Evolutionary conservation across 1,139 yeast species (phyloP), one percentile per base, ranked within the genome.

Genomic region (Nakaseomyces kungkrabaensis): DNA sequence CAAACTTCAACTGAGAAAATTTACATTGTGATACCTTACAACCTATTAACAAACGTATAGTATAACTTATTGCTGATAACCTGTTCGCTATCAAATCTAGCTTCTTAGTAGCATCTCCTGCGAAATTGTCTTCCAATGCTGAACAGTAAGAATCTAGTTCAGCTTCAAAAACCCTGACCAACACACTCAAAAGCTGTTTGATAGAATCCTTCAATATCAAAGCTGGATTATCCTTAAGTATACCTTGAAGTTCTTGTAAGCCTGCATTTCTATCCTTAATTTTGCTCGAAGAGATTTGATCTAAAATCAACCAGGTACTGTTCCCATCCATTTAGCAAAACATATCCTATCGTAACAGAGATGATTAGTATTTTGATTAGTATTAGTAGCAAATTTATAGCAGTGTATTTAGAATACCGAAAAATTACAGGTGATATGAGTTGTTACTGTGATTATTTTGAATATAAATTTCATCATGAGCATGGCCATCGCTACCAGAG

Each of bases 241-340:
- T 46, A 0, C 62, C 51, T 4, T 74, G 76, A 25, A 81, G 63
- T 25, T 65, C 65, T 31, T 61, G 63, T 13, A 81, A 58, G 0
- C 78, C 82, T 45, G 75, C 79, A 57, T 71, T 77, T 41, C 85
- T 64, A 17, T 79, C 82, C 54, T 74, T 76, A 40, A 77, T 66
- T 56, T 75, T 79, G 6, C 73, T 53, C 0, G 85, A 80, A 29
- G 64, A 61, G 43, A 74, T 61, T 24, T 59, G 60, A 1, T 58
- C 70, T 63, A 52, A 47, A 38, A 54, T 49, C 34, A 38, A 45
- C 48, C 32, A 53, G 45, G 42, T 13, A 1, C n/a, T 29, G 9
- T 31, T 38, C 8, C 40, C 24, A 34, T 26, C 49, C 40, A 25
- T 41, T 5, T 41, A 38, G 42, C 24, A 36, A 36, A 17, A 17